These are phyloP conservation scores for Thelephora ganbajun DNA, from an alignment of 768 basidiomycete genomes.

Conservation along the genomic window DNA sequence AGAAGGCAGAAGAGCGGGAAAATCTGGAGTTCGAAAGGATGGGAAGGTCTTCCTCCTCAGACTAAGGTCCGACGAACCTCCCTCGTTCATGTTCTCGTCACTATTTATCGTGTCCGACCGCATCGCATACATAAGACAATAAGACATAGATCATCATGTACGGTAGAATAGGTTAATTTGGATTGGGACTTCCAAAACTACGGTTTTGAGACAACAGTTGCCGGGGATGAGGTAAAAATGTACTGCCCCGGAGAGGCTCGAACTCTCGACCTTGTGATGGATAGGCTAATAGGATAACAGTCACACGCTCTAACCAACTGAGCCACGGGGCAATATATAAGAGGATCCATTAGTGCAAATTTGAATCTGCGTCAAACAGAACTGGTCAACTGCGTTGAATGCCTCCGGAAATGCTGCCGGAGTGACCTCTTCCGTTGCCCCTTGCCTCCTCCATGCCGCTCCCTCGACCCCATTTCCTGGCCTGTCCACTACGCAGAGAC, in stretches of 20 bases:
- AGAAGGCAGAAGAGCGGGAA: conserved; percentile 12
- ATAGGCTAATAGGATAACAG: background rate
- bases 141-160: too few species aligned
- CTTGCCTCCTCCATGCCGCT: too few species aligned
- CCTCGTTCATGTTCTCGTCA: background rate
- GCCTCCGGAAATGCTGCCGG: too few species aligned
- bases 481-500: background rate
- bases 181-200: too few species aligned
- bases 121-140: background rate
- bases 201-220: background rate
- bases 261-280: conserved; percentile 6
- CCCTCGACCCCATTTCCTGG: background rate
- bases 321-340: background rate
- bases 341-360: conserved; percentile 7
- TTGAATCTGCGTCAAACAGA: background rate
- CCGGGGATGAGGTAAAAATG: background rate
- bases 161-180: too few species aligned
- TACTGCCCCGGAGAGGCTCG: background rate
- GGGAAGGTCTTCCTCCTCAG: background rate
- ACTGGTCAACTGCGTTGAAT: too few species aligned
- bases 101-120: background rate
- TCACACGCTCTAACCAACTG: too few species aligned
- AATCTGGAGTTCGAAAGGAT: background rate
- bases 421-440: background rate
- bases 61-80: background rate